A percentile compares a stretch with the other conserved stretches of the same genome.
These are phyloP conservation scores for Meira miltonrushii DNA, from an alignment of 1,284 basidiomycete genomes.

Conservation along the genomic window DNA sequence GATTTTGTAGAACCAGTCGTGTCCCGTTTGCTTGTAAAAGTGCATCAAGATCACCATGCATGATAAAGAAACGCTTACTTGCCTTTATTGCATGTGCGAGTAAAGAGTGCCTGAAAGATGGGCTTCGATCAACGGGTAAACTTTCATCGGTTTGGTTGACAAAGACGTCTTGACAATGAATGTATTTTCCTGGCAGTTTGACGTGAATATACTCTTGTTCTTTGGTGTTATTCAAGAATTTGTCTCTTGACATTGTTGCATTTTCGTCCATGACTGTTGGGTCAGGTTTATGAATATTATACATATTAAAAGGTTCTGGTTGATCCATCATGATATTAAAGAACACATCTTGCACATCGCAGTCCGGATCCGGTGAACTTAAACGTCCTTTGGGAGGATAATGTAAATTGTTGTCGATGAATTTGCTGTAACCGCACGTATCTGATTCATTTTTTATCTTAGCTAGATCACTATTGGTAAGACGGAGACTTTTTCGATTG, in stretches of 20 bases:
- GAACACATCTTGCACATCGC: conserved; percentile 4
- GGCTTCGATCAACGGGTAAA: not conserved
- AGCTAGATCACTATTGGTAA: conserved; percentile 18
- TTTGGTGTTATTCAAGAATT: conserved; percentile 26
- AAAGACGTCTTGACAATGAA: conserved; percentile 24
- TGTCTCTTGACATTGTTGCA: conserved; percentile 15
- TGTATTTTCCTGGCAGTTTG: conserved; percentile 22
- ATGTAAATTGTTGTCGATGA: conserved; percentile 30
- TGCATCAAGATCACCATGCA: conserved; percentile 37
- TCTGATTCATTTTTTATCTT: conserved; percentile 21
- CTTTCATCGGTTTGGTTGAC: conserved; percentile 17
- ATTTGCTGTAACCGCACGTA: conserved; percentile 30
- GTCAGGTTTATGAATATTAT: conserved; percentile 11
- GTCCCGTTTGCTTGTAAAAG: conserved; percentile 37
- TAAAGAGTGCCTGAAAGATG: conserved; percentile 16
- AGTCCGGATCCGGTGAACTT: conserved; percentile 1
- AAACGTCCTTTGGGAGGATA: conserved; percentile 37
- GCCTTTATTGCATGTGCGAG: conserved; percentile 33
- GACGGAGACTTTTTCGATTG: conserved; percentile 12
- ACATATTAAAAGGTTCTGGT: conserved; percentile 27
- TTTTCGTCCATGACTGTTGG: conserved; percentile 2
- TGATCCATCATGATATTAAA: conserved; percentile 5
- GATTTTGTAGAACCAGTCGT: conserved; percentile 40
- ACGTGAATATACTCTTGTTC: conserved; percentile 42
- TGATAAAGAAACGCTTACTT: conserved; percentile 25